Evolutionary conservation across 352 stramenopile species (phyloP), one percentile per base, ranked within the genome.

Genomic region (Pythium chondricola): DNA sequence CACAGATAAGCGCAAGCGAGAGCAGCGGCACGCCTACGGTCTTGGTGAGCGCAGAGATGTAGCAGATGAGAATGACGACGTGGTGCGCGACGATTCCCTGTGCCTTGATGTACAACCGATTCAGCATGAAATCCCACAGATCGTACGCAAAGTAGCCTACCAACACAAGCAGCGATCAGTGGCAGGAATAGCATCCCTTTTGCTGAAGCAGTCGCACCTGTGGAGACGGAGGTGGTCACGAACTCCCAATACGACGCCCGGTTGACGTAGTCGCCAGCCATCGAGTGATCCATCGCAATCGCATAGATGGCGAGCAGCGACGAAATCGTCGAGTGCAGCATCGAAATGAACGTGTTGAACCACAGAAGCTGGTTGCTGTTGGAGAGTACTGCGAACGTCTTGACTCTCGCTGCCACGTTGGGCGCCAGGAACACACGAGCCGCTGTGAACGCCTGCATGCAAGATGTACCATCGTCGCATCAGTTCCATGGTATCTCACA

Each of bases 141-240:
- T 90, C 79, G 45, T 90, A 88, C n/a, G 71, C 74, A 57, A 90
- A 90, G 53, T 90, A 90, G 14, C 79, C 52, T 65, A 29, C 7
- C 29, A 33, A 33, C 6, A 45, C 18, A 6, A 29, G 26, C 20
- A 58, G n/a, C 32, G 44, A 13, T 8, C 6, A 32, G 11, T 10
- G 18, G 9, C 11, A 29, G 10, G 13, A 43, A 40, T 52, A 43
- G 13, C 10, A 17, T 33, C 29, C 29, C 8, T 33, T 13, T 33
- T 13, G 13, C 7, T 33, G 7, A 33, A 13, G 29, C 29, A 29
- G 29, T 41, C 26, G 22, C 51, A 87, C 75, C 75, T 21, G 74
- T 85, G 21, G 79, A 90, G 31, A 88, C 52, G 17, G 70, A 69
- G 0, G 71, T 88, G 14, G 79, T 72, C n/a, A 84, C 43, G 31